Evolutionary conservation across 768 basidiomycete species (phyloP).

Genomic region (Amanita jacksonii): DNA sequence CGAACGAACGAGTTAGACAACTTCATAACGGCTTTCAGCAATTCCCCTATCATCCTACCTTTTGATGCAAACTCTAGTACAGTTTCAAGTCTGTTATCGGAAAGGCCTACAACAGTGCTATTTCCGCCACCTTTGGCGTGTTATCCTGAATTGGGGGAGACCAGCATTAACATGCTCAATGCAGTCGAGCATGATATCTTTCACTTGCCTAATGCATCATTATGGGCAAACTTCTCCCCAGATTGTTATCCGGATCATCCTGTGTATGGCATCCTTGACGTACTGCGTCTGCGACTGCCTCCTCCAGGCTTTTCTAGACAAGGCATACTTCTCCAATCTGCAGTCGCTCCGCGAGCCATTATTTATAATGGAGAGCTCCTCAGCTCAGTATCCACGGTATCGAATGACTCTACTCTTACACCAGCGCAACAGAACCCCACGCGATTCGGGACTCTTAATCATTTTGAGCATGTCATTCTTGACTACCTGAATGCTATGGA

Average conservation of each 20-base stretch:
- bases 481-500: constrained; percentile 43
- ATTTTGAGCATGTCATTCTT: constrained; percentile 49
- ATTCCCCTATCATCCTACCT: constrained; percentile 43
- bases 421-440: constrained; percentile 33
- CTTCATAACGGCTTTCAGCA: constrained; percentile 38
- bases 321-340: constrained; percentile 36
- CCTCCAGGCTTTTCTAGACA: constrained; percentile 40
- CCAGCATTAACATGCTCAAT: constrained; percentile 33
- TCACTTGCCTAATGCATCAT: constrained; percentile 26
- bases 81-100: constrained; percentile 29
- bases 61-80: constrained; percentile 42
- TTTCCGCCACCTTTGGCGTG: constrained; percentile 57
- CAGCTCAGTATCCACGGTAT: constrained; percentile 34
- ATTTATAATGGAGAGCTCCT: constrained; percentile 43
- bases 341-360: constrained; percentile 37
- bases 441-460: constrained; percentile 44
- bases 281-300: constrained; percentile 48
- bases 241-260: constrained; percentile 49
- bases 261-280: constrained; percentile 53
- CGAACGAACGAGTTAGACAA: constrained; percentile 27
- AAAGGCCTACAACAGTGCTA: constrained; percentile 26
- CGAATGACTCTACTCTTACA: constrained; percentile 20
- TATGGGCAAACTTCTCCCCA: constrained; percentile 31
- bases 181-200: constrained; percentile 43
- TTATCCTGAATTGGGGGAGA: constrained; percentile 39